Evolutionary conservation across 805 yeast species (phyloP), one percentile per base, ranked within the genome.

Genomic region (Saturnispora halmiae): DNA sequence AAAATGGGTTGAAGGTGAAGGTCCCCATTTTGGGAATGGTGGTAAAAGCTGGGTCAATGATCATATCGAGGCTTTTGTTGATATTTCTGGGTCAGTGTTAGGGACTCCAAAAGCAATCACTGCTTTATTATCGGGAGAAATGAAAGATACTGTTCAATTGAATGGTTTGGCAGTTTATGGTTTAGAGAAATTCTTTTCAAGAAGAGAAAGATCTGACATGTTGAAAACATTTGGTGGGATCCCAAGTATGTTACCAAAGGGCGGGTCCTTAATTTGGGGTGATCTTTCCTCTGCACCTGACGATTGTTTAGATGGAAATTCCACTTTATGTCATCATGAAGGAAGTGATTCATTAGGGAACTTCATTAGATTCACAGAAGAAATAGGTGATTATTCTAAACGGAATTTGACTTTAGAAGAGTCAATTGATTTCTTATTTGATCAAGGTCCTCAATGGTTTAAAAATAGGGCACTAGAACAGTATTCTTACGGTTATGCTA

Each of bases 61-160:
- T 31, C 70, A 92, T 55, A 68, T 92, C 43, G 88, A 75, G 36
- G 77, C 95, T 2, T 77, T 75, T 55, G 77, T 92, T 30, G 92
- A 92, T 56, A 82, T 92, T 44, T 75, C 94, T 11, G 98, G 98
- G 0, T 79, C 92, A n/a, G 61, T 76, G 39, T 65, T 92, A 40
- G 98, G 98, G 3, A 87, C 97, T 0, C 98, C 98, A 2, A 92
- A 92, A 58, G 82, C 95, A 1, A 74, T 87, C 16, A 85, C 94
- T 0, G 96, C 96, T 1, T 65, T 92, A 44, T 60, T 92, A n/a
- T 84, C 95, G 13, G 98, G 98, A 13, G 98, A 92, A 62, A 92
- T 92, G 97, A 85, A 79, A 59, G 98, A 92, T 59, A 92, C 98
- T 0, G 94, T 94, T 24, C 95, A 90, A 54, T 67, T 92, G 57